phyloP scores from a whole-genome alignment of 768 basidiomycete genomes.

The Auricularia sp. region DNA sequence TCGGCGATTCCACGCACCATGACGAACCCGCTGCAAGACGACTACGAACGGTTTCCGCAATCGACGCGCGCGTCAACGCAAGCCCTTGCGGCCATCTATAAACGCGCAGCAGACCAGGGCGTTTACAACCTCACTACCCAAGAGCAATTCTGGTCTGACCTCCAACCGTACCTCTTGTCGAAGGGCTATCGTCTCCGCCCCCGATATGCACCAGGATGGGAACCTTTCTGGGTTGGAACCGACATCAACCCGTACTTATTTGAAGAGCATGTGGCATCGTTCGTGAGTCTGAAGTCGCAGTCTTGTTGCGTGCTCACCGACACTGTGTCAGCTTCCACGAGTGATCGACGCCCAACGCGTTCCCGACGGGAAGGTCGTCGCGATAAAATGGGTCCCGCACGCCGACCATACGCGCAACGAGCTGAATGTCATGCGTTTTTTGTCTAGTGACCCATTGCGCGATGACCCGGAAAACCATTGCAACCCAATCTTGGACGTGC shows the following conservation, averaged over 20 bases:
- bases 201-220: not conserved
- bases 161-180: not conserved
- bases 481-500: constrained; percentile 2
- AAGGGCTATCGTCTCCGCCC: not conserved
- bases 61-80: not conserved
- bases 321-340: not conserved
- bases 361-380: not conserved
- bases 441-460: not conserved
- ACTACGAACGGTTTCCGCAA: not conserved
- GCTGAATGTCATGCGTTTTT: not conserved
- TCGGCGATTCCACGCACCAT: not conserved
- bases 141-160: not conserved
- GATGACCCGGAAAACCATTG: constrained; percentile 1
- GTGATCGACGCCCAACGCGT: not conserved
- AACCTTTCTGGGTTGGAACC: not conserved
- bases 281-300: not conserved
- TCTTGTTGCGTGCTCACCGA: not conserved
- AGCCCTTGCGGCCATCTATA: not conserved
- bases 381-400: not conserved
- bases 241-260: not conserved
- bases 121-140: not conserved
- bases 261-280: not conserved
- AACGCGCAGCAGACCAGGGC: not conserved
- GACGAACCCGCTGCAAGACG: not conserved
- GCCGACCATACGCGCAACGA: not conserved